A percentile compares a stretch with the other conserved stretches of the same genome.
Evolutionary conservation across 306 rosid species (phyloP).

Genomic region (Pyrus communis): DNA sequence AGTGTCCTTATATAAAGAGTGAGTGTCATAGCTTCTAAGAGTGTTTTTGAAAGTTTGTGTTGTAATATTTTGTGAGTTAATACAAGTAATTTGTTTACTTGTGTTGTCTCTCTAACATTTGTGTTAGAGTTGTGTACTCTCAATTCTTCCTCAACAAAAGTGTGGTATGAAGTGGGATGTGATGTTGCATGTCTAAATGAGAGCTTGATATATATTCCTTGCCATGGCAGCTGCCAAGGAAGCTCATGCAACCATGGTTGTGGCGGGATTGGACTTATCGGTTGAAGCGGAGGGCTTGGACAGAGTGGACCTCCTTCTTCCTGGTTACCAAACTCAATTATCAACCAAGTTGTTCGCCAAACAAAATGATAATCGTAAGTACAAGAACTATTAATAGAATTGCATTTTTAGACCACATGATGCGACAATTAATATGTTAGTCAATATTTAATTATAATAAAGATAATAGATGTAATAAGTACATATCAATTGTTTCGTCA

Average conservation of each 20-base stretch:
- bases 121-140: too few species aligned
- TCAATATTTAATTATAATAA: not conserved
- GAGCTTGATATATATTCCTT: not conserved
- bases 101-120: too few species aligned
- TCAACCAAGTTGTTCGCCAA: slow-evolving; percentile 14
- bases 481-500: too few species aligned
- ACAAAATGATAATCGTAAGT: not conserved
- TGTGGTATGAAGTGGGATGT: slow-evolving; percentile 15
- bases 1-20: too few species aligned
- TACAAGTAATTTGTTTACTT: too few species aligned
- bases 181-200: not conserved
- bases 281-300: slow-evolving; percentile 13
- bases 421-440: too few species aligned
- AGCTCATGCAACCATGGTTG: slow-evolving; percentile 8
- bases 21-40: too few species aligned
- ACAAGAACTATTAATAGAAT: not conserved
- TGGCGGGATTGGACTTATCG: not conserved
- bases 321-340: slow-evolving; percentile 13
- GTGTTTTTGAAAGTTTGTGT: too few species aligned
- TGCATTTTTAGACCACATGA: not conserved
- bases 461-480: too few species aligned
- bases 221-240: slow-evolving; percentile 1
- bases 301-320: not conserved
- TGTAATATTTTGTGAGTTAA: too few species aligned
- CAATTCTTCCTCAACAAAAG: not conserved